A percentile compares a stretch with the other conserved stretches of the same genome.
Conservation (phyloP, 352 stramenopile genomes). For the Phytophthora ohioensis region DNA sequence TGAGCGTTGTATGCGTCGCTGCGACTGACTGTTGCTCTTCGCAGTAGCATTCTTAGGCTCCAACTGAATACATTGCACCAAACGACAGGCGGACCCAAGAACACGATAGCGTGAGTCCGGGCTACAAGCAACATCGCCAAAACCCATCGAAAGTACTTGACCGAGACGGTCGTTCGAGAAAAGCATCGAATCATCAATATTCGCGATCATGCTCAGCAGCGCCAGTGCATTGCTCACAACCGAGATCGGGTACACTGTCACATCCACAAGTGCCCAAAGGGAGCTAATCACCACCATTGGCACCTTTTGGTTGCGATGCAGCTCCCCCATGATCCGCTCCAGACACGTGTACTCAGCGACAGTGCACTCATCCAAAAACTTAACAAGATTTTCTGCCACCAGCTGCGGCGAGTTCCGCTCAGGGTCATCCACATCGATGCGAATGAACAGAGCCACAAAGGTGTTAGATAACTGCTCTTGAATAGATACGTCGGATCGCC, state of each 20-base stretch:
- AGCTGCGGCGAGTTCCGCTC: conserved; percentile 53
- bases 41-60: conserved; percentile 48
- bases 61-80: conserved; percentile 72
- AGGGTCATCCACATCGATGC: conserved; percentile 53
- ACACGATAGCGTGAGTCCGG: conserved; percentile 61
- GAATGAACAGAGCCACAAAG: conserved; percentile 75
- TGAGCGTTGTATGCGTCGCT: conserved; percentile 65
- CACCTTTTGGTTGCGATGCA: conserved; percentile 68
- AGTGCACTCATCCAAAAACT: conserved; percentile 81
- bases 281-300: conserved; percentile 69
- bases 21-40: conserved; percentile 51
- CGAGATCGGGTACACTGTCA: conserved; percentile 59
- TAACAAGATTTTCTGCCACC: conserved; percentile 72
- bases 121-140: conserved; percentile 60
- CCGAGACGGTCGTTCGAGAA: conserved; percentile 66
- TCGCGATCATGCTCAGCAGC: conserved; percentile 76
- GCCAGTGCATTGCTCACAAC: conserved; percentile 72
- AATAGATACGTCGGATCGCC: conserved; percentile 88
- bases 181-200: conserved; percentile 69
- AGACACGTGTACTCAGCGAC: conserved; percentile 82
- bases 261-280: conserved; percentile 79
- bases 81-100: conserved; percentile 64
- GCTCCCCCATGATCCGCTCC: conserved; percentile 75
- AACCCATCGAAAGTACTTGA: conserved; percentile 66
- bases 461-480: conserved; percentile 93